phyloP scores from a whole-genome alignment of 768 basidiomycete species.

The Termitomyces sp. region DNA sequence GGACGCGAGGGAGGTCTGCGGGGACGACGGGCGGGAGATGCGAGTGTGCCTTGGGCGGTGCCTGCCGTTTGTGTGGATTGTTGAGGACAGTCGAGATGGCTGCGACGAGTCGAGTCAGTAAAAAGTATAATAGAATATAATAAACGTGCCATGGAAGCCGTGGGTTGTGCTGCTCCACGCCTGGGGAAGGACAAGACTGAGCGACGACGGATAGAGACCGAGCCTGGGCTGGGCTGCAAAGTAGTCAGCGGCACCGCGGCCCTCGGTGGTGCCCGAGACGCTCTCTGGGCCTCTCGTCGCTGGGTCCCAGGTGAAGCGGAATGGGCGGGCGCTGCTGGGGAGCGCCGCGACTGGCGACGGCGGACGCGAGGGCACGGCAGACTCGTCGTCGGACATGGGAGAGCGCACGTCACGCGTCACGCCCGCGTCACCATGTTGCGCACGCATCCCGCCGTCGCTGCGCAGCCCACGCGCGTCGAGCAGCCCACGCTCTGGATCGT shows the following conservation, averaged over 20 bases:
- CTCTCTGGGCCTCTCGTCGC: constrained; percentile 81
- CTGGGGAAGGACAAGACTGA: constrained; percentile 49
- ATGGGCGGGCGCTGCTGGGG: constrained; percentile 52
- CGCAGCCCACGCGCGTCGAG: not conserved
- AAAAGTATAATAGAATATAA: not conserved
- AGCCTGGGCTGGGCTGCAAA: constrained; percentile 36
- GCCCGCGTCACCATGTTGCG: constrained; percentile 40
- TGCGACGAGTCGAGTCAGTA: constrained; percentile 29
- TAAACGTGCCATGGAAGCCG: constrained; percentile 80
- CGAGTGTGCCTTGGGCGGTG: constrained; percentile 87
- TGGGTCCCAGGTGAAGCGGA: constrained; percentile 81
- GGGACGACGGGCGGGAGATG: constrained; percentile 68
- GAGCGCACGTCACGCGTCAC: constrained; percentile 17
- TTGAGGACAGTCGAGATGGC: constrained; percentile 94
- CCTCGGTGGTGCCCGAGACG: constrained; percentile 70
- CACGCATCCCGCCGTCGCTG: constrained; percentile 38
- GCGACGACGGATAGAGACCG: constrained; percentile 47
- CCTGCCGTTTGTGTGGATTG: constrained; percentile 80
- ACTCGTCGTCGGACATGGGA: constrained; percentile 46
- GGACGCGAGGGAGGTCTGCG: constrained; percentile 77
- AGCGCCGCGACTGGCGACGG: constrained; percentile 47
- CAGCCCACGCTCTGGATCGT: constrained; percentile 65
- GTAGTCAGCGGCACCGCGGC: constrained; percentile 55
- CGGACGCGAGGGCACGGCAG: constrained; percentile 53
- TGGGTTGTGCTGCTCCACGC: constrained; percentile 83